Evolutionary conservation across 2,329 filamentous ascomycete genomes (phyloP), one percentile per base, ranked within the genome.

Genomic region (Diaporthe capsici): DNA sequence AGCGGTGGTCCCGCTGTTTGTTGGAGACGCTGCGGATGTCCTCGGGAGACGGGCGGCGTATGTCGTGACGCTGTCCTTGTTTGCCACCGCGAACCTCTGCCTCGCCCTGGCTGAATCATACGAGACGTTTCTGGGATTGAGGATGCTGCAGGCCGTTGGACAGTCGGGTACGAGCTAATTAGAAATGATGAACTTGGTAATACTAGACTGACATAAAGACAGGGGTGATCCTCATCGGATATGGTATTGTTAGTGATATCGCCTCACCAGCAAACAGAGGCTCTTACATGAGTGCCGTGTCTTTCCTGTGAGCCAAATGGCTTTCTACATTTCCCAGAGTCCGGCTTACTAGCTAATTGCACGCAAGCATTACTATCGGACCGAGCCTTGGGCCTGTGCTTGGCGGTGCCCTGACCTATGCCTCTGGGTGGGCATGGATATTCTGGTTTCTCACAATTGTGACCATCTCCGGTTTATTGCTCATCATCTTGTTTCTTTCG

Each of bases 361-460:
- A 2, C 5, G 12, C 2, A 9, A 67, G 61, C 10, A 51, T 67
- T 10, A 67, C 61, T 13, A 67, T 67, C 47, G 61, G 61, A 9
- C 79, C 76, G 13, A 77, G 74, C 15, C 20, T 82, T 44, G 83
- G 82, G 8, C 83, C 82, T 25, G 80, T 84, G 12, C 79, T 81
- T 0, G 83, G 84, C 3, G 84, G 83, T 1, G 82, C 81, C 61
- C 71, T 86, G 31, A 78, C 81, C 0, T 78, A 84, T 75, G 79
- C 77, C 0, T 80, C 80, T 25, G 83, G 83, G 10, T 86, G 84
- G 84, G 75, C 81, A 7, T 85, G 83, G 84, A 80, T 84, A 10
- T 86, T 86, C 63, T 85, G 84, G 84, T 80, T 85, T 13, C 81
- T 85, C 53, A 76, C 81, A 0, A 85, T 86, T 60, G 78, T 82